Percentiles rank a stretch among this genome's conserved stretches.
These are phyloP conservation scores for Claviceps sp. DNA, from an alignment of 2,329 filamentous ascomycete species.

Conservation along the genomic window DNA sequence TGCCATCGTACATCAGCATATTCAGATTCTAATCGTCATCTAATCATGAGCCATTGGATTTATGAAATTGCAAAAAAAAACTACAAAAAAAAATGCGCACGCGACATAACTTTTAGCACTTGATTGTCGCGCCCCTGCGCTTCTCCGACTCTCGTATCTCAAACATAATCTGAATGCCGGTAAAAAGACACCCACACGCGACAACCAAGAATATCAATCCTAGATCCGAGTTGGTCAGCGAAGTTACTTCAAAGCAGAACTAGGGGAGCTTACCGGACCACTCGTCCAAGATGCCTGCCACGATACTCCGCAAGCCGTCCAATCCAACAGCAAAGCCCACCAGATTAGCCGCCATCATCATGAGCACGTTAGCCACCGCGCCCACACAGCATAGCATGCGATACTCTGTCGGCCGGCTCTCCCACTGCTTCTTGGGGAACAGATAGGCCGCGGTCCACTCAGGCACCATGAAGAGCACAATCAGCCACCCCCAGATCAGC, in stretches of 20 bases:
- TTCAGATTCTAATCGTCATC: no score
- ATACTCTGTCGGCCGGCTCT: slow-evolving; percentile 55
- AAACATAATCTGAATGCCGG: slow-evolving; percentile 90
- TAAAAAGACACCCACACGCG: slow-evolving; percentile 65
- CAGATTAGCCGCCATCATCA: slow-evolving; percentile 93
- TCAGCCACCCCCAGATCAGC: slow-evolving; percentile 92
- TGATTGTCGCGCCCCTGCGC: slow-evolving; percentile 67
- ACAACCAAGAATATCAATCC: slow-evolving; percentile 60
- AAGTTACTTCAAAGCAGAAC: no score
- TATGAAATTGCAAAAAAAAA: no score
- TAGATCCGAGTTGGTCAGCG: slow-evolving; percentile 10
- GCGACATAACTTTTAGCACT: slow-evolving; percentile 35
- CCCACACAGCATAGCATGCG: slow-evolving; percentile 70
- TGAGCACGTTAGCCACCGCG: slow-evolving; percentile 69
- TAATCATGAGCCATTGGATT: no score
- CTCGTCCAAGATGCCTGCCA: slow-evolving; percentile 62
- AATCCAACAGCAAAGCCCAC: slow-evolving; percentile 89
- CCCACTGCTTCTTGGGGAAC: slow-evolving; percentile 65
- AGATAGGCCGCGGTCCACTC: slow-evolving; percentile 60
- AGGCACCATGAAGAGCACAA: slow-evolving; percentile 85
- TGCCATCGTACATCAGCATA: no score
- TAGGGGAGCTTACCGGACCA: slow-evolving; percentile 42
- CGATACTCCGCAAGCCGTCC: slow-evolving; percentile 68
- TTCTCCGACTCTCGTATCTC: slow-evolving; percentile 79
- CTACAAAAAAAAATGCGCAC: neutral